These are phyloP conservation scores for Fusarium sp. DNA, from an alignment of 2,329 filamentous ascomycete species.

Conservation along the genomic window DNA sequence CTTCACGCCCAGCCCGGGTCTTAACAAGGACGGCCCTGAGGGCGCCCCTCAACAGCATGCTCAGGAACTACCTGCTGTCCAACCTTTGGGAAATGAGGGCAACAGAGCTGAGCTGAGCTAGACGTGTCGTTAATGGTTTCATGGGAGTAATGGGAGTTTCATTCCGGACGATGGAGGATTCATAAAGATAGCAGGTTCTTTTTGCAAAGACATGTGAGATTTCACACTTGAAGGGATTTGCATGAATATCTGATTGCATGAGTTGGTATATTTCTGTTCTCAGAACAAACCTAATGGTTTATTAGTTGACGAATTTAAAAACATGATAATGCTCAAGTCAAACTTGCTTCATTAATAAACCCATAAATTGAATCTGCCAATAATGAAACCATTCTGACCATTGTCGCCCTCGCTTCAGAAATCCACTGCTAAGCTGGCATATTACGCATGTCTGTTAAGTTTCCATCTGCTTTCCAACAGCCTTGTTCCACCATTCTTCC, in stretches of 20 bases:
- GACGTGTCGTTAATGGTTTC: neutral
- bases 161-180: neutral
- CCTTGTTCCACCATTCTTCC: slow-evolving; percentile 74
- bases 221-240: slow-evolving; percentile 15
- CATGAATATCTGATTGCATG: slow-evolving; percentile 16
- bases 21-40: slow-evolving; percentile 33
- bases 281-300: slow-evolving; percentile 16
- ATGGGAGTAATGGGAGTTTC: slow-evolving; percentile 9
- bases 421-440: neutral
- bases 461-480: slow-evolving; percentile 40
- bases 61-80: slow-evolving; percentile 43
- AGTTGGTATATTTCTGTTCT: slow-evolving; percentile 32
- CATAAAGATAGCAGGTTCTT: neutral
- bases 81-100: slow-evolving; percentile 44
- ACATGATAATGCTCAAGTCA: slow-evolving; percentile 11
- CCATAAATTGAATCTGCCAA: neutral
- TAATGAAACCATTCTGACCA: neutral
- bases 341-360: neutral
- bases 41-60: slow-evolving; percentile 21
- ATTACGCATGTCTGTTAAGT: neutral
- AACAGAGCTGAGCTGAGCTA: slow-evolving; percentile 48
- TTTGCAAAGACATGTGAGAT: slow-evolving; percentile 16
- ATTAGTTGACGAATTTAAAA: slow-evolving; percentile 10
- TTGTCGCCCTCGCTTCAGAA: neutral
- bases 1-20: slow-evolving; percentile 44